A percentile compares a stretch with the other conserved stretches of the same genome.
phyloP scores from a whole-genome alignment of 106 monocot species.

The Dendrobium chrysotoxum region DNA sequence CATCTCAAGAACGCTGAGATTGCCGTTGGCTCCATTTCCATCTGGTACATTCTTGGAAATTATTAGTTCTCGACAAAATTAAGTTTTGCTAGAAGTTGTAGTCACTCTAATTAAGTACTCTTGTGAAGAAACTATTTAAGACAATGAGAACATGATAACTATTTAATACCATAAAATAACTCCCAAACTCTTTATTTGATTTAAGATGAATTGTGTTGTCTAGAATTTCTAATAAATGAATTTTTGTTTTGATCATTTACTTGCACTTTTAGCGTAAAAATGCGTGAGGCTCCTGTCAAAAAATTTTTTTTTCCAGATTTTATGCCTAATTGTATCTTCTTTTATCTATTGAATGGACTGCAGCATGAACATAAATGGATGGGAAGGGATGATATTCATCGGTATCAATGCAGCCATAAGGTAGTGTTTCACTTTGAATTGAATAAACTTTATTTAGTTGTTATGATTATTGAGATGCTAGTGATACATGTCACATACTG shows the following conservation, averaged over 20 bases:
- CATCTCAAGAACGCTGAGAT: constrained; percentile 37
- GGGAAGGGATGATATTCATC: constrained; percentile 47
- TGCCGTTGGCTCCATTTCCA: constrained; percentile 41
- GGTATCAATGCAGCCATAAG: constrained; percentile 41
- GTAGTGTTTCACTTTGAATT: constrained; percentile 4
- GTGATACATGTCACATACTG: too few relatives aligned
- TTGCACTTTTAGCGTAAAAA: too few relatives aligned
- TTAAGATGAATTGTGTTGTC: too few relatives aligned
- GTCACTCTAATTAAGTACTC: too few relatives aligned
- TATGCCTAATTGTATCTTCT: background rate
- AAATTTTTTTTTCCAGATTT: background rate
- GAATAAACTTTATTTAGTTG: background rate
- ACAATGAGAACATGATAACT: too few relatives aligned
- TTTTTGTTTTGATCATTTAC: too few relatives aligned
- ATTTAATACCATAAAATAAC: too few relatives aligned
- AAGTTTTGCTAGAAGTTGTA: background rate
- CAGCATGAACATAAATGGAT: constrained; percentile 45
- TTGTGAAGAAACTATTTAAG: too few relatives aligned
- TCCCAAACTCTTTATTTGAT: too few relatives aligned
- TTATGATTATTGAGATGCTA: background rate
- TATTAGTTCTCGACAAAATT: too few relatives aligned
- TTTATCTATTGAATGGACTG: constrained; percentile 3
- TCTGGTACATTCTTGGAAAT: constrained; percentile 23
- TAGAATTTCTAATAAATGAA: too few relatives aligned
- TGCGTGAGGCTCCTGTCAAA: background rate